Base-by-base conservation (phyloP, 768 basidiomycete genomes). In the Pholiota conissans region DNA sequence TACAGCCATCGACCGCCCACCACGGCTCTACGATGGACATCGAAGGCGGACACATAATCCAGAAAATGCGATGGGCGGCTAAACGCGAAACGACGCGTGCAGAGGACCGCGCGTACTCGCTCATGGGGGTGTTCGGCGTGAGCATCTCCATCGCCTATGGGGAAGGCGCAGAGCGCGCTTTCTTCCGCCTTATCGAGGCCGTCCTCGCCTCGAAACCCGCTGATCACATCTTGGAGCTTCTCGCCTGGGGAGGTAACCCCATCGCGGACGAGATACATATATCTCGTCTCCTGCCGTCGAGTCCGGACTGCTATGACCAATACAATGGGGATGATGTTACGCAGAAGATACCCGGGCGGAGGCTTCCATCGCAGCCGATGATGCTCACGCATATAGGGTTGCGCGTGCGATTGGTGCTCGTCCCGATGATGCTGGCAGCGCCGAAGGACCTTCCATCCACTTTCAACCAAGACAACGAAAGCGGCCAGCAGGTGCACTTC, bases 61-160 rank as follows among this genome's bases (percentile, higher is more conserved):
- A 26, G 24, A 39, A 51, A 18, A 48, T 60, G 42, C 30, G n/a
- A 24, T 60, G 59, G 59, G 59, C 59, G 1, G 20, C 49, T 8
- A 27, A 42, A 10, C 34, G 59, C 8, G 32, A 50, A 11, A 60
- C 54, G 5, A 56, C 55, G 7, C 59, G 59, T 18, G 30, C 13
- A 18, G 59, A 60, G 20, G 59, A 60, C 26, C 24, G 24, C 24
- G 49, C 59, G 7, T 60, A 60, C 50, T 55, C 24, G 7, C 54
- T 60, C 9, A 37, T 60, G 24, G 59, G 59, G 14, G 22, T 60
- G 16, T 60, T 60, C 32, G 29, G 42, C 27, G 55, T 60, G 20
- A 56, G 24, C 30, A 32, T 60, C 13, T 18, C 59, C 5, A 56
- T 60, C n/a, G 55, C 59, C 6, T n/a, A n/a, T n/a, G n/a, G n/a